Percentiles rank a stretch among this genome's conserved stretches.
These are phyloP conservation scores for Euphorbia corollata DNA, from an alignment of 441 rosid species.

Conservation along the genomic window DNA sequence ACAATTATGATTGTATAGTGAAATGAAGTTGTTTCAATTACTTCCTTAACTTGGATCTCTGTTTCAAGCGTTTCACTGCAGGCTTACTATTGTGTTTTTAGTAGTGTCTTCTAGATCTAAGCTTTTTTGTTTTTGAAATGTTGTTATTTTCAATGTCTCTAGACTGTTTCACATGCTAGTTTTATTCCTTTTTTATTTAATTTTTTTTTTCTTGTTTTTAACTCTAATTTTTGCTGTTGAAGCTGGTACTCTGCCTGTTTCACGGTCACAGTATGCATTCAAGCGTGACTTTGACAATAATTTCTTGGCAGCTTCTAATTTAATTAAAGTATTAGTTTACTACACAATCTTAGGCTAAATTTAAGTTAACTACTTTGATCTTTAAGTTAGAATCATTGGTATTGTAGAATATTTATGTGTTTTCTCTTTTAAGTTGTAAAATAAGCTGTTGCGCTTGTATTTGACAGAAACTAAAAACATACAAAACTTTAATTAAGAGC, in stretches of 20 bases:
- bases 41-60: constrained; percentile 13
- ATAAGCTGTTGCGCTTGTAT: not conserved
- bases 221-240: not conserved
- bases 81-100: constrained; percentile 1
- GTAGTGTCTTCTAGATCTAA: constrained; percentile 17
- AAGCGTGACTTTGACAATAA: constrained; percentile 7
- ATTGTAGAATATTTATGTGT: not conserved
- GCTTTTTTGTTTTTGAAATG: not conserved
- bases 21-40: not conserved
- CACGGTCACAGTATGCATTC: not conserved
- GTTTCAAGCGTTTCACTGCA: constrained; percentile 11
- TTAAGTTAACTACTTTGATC: not conserved
- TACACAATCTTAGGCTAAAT: not conserved
- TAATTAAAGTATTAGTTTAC: constrained; percentile 15
- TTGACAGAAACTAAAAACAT: not conserved
- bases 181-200: not conserved
- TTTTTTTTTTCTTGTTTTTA: not conserved
- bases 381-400: not conserved
- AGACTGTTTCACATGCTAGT: constrained; percentile 5
- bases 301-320: not conserved
- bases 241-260: not conserved
- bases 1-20: not conserved
- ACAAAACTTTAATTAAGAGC: constrained; percentile 6
- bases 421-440: not conserved
- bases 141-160: not conserved